Evolutionary conservation across 2,329 filamentous ascomycete species (phyloP).

Genomic region (Pseudomassariella vexata): DNA sequence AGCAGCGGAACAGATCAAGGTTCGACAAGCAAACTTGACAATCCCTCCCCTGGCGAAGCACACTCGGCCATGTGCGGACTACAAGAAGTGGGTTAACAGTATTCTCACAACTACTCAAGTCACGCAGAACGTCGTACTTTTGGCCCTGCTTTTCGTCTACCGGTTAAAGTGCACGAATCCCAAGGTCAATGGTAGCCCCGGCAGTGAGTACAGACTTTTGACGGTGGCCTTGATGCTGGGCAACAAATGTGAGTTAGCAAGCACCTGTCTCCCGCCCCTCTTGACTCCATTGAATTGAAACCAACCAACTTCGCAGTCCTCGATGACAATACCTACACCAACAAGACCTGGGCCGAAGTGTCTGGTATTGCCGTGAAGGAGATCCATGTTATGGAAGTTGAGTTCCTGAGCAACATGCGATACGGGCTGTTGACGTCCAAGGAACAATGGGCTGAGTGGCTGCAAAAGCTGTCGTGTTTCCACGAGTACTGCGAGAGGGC

Average conservation of each 20-base stretch:
- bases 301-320: constrained; percentile 54
- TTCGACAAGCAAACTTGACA: constrained; percentile 27
- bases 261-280: too few relatives aligned
- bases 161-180: constrained; percentile 87
- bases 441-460: constrained; percentile 82
- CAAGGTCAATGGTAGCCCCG: constrained; percentile 80
- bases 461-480: constrained; percentile 75
- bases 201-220: constrained; percentile 87
- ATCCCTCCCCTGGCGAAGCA: constrained; percentile 55
- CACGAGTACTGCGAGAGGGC: constrained; percentile 76
- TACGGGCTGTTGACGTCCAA: constrained; percentile 87
- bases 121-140: constrained; percentile 86
- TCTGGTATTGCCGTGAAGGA: constrained; percentile 90
- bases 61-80: constrained; percentile 71
- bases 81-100: constrained; percentile 88
- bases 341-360: constrained; percentile 99
- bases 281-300: too few relatives aligned
- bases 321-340: constrained; percentile 98
- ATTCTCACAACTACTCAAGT: constrained; percentile 93
- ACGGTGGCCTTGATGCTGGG: constrained; percentile 96
- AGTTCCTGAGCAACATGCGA: constrained; percentile 97
- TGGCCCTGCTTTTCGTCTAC: constrained; percentile 90
- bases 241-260: constrained; percentile 74
- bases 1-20: constrained; percentile 59
- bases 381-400: constrained; percentile 99